Evolutionary conservation across 352 stramenopile genomes (phyloP), one percentile per base, ranked within the genome.

Genomic region (Phytophthora megakarya): DNA sequence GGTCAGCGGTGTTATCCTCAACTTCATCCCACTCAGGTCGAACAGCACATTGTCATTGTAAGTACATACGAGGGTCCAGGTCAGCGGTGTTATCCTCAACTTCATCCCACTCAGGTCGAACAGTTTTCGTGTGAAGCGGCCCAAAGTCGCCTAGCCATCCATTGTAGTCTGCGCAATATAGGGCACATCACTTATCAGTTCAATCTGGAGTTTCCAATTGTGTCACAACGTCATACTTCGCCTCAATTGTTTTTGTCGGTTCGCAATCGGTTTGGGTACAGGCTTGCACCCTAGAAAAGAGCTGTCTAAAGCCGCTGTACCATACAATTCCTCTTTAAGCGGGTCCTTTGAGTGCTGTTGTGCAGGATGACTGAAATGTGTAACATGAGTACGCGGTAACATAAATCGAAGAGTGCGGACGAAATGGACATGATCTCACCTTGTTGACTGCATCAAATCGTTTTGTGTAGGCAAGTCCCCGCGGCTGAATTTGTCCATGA

Each of bases 111-210:
- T 75, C 70, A 8, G 75, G 75, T 2, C 73, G 72, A 38, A 93
- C 79, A 18, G 80, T 91, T 55, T 84, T 90, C 3, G 86, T 93
- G 43, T 93, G 86, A 42, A 79, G 64, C 4, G 80, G 78, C 2
- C 86, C 84, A 46, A 86, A 93, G 68, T 93, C 82, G 11, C 84
- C 82, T 2, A 95, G 52, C 82, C 86, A 95, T 8, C 81, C 79
- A 22, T 86, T 85, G 69, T 86, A 92, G 37, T 73, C 83, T 92
- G 32, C 18, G 18, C 3, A 61, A 28, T 12, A 64, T 16, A 49
- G 23, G 54, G 26, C 39, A 44, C 30, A 33, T 44, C 16, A 49
- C 1, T 25, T 8, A 53, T 39, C 23, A 66, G 23, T 11, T 30
- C 38, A 18, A 50, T 13, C 21, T 23, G 22, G 37, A 47, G 40